Base-by-base conservation (phyloP, 345 rosid species). In the Corymbia maculata region DNA sequence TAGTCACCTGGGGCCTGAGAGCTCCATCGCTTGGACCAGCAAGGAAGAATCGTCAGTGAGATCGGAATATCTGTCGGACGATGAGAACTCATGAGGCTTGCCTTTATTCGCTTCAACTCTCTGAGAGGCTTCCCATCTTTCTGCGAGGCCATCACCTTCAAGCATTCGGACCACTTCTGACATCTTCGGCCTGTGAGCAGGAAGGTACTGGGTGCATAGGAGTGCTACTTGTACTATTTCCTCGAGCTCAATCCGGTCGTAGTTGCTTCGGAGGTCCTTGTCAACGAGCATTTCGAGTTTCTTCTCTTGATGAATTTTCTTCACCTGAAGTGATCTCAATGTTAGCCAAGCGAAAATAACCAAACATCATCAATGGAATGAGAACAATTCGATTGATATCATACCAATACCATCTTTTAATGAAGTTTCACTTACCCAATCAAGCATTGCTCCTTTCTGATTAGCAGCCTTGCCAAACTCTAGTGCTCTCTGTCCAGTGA, bases 121-220 rank as follows among this genome's bases (percentile, higher is more conserved):
- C 86, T 96, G 99, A 85, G 99, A 95, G 90, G 98, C 99, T 93
- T 97, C 99, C 99, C 99, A 97, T 93, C 93, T 96, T 89, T 97
- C 99, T 13, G 97, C 99, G 4, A 97, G 94, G 1, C 99, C 99
- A 85, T 97, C 99, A 28, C 99, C 99, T 94, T 97, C 99, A 0
- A 97, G 98, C 99, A 97, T 97, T 87, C 99, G 92, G 55, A 97
- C 98, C 80, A 96, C 99, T 92, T 97, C 99, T 0, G 98, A 97
- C 99, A 96, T 97, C 89, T 95, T 96, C 1, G 99, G 99, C 88
- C 99, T 95, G 28, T 96, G 95, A 82, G 93, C 95, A 24, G 99
- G 99, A 88, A 96, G 92, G 91, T 95, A 94, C 88, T 97, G 99
- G 36, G 99, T 97, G 93, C 98, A 94, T 68, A 97, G 89, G 53